A percentile compares a stretch with the other conserved stretches of the same genome.
phyloP scores from a whole-genome alignment of 768 basidiomycete species.

The Tulasnella sp. region DNA sequence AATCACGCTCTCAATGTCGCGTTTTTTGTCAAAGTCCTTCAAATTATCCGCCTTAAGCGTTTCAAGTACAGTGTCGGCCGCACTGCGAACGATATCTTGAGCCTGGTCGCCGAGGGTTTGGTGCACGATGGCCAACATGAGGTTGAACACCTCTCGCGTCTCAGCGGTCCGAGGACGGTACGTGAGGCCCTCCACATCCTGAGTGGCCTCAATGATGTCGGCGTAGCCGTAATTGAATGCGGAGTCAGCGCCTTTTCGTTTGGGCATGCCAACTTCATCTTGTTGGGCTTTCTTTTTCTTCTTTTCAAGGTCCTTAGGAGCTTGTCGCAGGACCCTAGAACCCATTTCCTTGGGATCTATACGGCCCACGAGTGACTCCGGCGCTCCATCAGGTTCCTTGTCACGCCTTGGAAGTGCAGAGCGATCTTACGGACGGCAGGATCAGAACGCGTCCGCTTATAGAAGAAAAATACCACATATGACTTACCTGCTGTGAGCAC shows the following conservation, averaged over 20 bases:
- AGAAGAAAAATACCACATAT: conserved; percentile 8
- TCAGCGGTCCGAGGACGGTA: conserved; percentile 92
- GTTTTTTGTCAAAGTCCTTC: conserved; percentile 97
- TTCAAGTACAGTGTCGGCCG: conserved; percentile 87
- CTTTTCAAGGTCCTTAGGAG: conserved; percentile 83
- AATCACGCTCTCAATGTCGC: conserved; percentile 73
- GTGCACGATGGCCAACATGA: conserved; percentile 79
- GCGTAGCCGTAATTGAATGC: conserved; percentile 58
- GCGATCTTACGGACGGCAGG: conserved; percentile 38
- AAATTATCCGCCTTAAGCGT: conserved; percentile 76
- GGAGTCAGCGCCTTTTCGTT: conserved; percentile 48
- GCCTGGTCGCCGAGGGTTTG: conserved; percentile 85
- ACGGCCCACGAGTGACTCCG: conserved; percentile 83
- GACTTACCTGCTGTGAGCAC: conserved; percentile 71
- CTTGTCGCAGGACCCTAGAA: conserved; percentile 72
- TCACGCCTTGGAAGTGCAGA: conserved; percentile 75
- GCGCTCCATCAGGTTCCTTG: conserved; percentile 95
- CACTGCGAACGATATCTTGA: conserved; percentile 90
- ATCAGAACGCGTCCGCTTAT: background rate
- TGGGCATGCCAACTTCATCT: conserved; percentile 40
- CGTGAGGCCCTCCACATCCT: conserved; percentile 84
- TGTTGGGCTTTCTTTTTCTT: conserved; percentile 82
- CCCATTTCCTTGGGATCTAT: conserved; percentile 93
- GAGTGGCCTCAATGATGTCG: conserved; percentile 90
- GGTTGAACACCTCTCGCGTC: conserved; percentile 89